These are phyloP conservation scores for Bremia lactucae DNA, from an alignment of 352 stramenopile species.

Conservation along the genomic window DNA sequence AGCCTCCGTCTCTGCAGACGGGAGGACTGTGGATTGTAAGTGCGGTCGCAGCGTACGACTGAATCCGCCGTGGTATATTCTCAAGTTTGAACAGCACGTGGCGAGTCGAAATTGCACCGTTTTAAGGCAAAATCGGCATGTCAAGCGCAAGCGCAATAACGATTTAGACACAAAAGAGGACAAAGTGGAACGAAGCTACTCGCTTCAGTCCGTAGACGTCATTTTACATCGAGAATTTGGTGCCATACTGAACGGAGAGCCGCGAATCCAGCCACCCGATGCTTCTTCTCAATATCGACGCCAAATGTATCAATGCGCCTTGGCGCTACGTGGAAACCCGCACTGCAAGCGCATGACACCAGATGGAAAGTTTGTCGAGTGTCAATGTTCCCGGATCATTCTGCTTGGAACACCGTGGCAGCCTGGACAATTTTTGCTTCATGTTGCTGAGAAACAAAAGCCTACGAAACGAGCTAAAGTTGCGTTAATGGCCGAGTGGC, in stretches of 20 bases:
- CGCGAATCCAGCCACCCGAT: slow-evolving; percentile 4
- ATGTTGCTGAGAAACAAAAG: slow-evolving; percentile 44
- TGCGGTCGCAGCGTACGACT: slow-evolving; percentile 59
- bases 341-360: slow-evolving; percentile 53
- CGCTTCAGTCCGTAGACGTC: slow-evolving; percentile 18
- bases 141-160: slow-evolving; percentile 10
- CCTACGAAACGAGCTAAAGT: slow-evolving; percentile 19
- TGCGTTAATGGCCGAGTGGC: slow-evolving; percentile 1
- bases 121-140: slow-evolving; percentile 26
- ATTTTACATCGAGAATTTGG: slow-evolving; percentile 27
- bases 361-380: slow-evolving; percentile 58
- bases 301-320: slow-evolving; percentile 23
- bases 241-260: slow-evolving; percentile 8
- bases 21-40: slow-evolving; percentile 48
- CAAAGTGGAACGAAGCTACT: slow-evolving; percentile 15
- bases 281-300: slow-evolving; percentile 3
- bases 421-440: slow-evolving; percentile 44
- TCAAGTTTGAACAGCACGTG: slow-evolving; percentile 82
- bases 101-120: slow-evolving; percentile 72
- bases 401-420: slow-evolving; percentile 42
- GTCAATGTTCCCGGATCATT: slow-evolving; percentile 50
- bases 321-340: slow-evolving; percentile 23
- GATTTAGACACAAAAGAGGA: not conserved
- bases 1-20: slow-evolving; percentile 30
- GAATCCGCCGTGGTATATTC: slow-evolving; percentile 78